These are phyloP conservation scores for Gnomoniopsis smithogilvyi DNA, from an alignment of 2,329 filamentous ascomycete species.

Conservation along the genomic window DNA sequence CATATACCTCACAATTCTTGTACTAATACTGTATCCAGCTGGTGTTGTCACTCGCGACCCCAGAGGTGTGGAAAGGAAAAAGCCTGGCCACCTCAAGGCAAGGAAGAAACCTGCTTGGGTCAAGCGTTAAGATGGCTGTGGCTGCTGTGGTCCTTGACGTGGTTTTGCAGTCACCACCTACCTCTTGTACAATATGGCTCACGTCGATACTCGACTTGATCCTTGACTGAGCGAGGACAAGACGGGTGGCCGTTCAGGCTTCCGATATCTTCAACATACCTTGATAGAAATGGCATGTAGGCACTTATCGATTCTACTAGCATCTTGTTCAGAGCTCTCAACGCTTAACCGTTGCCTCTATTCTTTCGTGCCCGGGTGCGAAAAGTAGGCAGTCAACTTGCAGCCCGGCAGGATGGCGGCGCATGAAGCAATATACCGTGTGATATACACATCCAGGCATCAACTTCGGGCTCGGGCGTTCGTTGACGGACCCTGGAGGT, in stretches of 20 bases:
- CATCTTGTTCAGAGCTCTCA: not conserved
- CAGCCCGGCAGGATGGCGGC: not conserved
- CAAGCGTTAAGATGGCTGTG: slow-evolving; percentile 60
- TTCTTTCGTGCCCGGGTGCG: not conserved
- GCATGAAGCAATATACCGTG: not conserved
- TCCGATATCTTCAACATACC: not conserved
- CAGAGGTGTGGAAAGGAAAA: slow-evolving; percentile 95
- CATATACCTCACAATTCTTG: not conserved
- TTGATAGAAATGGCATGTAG: not conserved
- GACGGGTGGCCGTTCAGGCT: not conserved
- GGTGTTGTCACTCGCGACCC: slow-evolving; percentile 89
- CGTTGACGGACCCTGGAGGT: no score
- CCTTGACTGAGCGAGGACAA: not conserved
- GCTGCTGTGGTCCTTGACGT: not conserved
- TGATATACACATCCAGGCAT: not conserved
- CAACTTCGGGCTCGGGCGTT: no score
- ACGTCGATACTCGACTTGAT: not conserved
- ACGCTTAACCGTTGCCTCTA: no score
- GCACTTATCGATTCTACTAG: not conserved
- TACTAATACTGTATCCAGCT: slow-evolving; percentile 51
- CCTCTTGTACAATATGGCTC: no score
- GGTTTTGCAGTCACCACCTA: not conserved
- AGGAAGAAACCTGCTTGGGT: slow-evolving; percentile 99
- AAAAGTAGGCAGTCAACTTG: not conserved
- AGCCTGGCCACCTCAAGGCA: slow-evolving; percentile 91